These are phyloP conservation scores for Acanthamoeba triangularis DNA, from an alignment of 208 protist species.

Conservation along the genomic window DNA sequence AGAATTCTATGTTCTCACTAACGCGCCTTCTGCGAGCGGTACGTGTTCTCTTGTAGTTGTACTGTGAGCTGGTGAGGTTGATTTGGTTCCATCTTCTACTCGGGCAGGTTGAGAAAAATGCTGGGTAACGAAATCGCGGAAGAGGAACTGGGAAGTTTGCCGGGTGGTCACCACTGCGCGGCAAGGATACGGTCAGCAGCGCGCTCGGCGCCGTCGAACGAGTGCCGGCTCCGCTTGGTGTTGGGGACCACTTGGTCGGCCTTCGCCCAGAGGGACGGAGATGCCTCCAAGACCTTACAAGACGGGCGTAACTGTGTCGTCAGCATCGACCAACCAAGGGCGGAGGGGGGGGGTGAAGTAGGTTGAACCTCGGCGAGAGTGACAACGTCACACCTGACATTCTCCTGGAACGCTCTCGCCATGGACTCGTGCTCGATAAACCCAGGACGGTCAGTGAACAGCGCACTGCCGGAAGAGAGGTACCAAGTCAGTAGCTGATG, in stretches of 20 bases:
- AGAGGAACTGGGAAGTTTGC: neutral
- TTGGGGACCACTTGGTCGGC: constrained; percentile 3
- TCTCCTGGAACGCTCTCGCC: constrained; percentile 4
- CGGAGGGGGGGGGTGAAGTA: neutral
- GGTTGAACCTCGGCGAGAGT: neutral
- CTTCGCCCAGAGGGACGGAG: neutral
- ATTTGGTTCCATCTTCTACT: too few species aligned
- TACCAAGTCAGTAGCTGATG: neutral
- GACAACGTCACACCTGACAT: neutral
- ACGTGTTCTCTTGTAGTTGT: too few species aligned
- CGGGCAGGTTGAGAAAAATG: too few species aligned
- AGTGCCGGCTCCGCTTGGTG: neutral
- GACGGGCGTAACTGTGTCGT: too few species aligned
- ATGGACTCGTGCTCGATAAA: constrained; percentile 44
- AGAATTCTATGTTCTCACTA: neutral
- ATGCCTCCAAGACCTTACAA: neutral
- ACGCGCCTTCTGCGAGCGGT: neutral
- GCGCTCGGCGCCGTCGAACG: neutral
- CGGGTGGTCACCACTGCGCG: neutral
- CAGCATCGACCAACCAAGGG: too few species aligned
- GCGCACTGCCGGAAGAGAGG: neutral
- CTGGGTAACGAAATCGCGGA: neutral
- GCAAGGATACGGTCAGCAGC: neutral
- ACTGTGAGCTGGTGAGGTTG: too few species aligned
- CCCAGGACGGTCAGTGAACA: constrained; percentile 1